Base-by-base conservation (phyloP, 805 yeast genomes). In the Ogataea ganodermae region DNA sequence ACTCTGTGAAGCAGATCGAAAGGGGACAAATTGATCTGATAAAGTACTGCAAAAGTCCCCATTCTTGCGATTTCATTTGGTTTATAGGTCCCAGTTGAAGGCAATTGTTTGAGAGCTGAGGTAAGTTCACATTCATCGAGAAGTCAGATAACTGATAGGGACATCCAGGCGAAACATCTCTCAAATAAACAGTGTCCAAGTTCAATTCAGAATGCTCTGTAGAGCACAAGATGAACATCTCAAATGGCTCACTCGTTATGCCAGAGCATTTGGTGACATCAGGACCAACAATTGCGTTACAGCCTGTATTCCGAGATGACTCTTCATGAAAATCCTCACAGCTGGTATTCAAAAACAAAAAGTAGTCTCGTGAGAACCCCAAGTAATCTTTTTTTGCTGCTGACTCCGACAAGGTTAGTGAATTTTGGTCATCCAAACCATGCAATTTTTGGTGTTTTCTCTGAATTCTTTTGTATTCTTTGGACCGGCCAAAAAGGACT, bases 1-100 rank as follows among this genome's bases (percentile, higher is more conserved):
- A 44, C 12, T 52, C 52, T n/a, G 71, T 67, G 48, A 62, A 70
- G 44, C 76, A 71, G 8, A 71, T 66, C 49, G 75, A 71, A 24
- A 58, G 54, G 0, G 77, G 77, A 16, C 70, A 69, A 5, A 72
- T 70, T 5, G 53, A 41, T 6, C 62, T 60, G 21, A 66, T 59
- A 51, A 71, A 70, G 49, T 71, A 72, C 6, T 58, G 52, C 31
- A 69, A 50, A n/a, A 68, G 51, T 6, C 44, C 47, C 23, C 46
- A 45, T 49, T 65, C 69, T 17, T 50, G 49, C 5, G 51, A 21
- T 28, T 32, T 36, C 45, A 56, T 35, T 21, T 45, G 24, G 8
- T 6, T 6, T 22, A 8, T 8, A 8, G 24, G n/a, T n/a, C n/a
- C 45, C 31, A 31, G 35, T 35, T 20, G 40, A 9, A 45, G 9